Conservation (phyloP, 139 green algal species). For the Coelastrella sp. region DNA sequence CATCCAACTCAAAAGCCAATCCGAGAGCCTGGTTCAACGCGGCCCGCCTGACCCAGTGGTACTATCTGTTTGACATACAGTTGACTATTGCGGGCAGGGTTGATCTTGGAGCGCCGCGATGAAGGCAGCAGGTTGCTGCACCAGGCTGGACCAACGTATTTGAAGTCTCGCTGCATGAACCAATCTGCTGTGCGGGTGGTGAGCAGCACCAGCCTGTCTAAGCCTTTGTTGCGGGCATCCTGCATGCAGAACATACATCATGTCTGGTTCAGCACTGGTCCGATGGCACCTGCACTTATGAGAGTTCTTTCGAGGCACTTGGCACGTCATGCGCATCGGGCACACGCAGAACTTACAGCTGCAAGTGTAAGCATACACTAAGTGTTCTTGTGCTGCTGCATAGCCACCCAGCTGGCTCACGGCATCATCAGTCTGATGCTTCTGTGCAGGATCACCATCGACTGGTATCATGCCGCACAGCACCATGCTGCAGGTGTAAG, state of each 20-base stretch:
- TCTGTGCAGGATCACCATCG: no score
- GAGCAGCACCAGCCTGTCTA: slow-evolving; percentile 84
- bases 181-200: slow-evolving; percentile 91
- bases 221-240: slow-evolving; percentile 68
- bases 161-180: slow-evolving; percentile 80
- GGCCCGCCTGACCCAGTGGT: slow-evolving; percentile 46
- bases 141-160: slow-evolving; percentile 61
- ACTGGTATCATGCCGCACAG: no score
- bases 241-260: slow-evolving; percentile 18
- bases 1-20: slow-evolving; percentile 80
- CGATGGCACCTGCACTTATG: no score
- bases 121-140: slow-evolving; percentile 64
- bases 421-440: no score
- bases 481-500: no score
- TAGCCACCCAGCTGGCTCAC: no score
- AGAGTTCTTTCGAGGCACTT: no score
- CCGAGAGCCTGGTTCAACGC: slow-evolving; percentile 71
- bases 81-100: slow-evolving; percentile 85
- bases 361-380: no score
- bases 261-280: no score
- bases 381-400: no score
- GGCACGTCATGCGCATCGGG: no score
- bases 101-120: slow-evolving; percentile 59
- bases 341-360: no score
- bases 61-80: slow-evolving; percentile 87